These are phyloP conservation scores for Triangularia setosa DNA, from an alignment of 2,329 filamentous ascomycete genomes.

Conservation along the genomic window DNA sequence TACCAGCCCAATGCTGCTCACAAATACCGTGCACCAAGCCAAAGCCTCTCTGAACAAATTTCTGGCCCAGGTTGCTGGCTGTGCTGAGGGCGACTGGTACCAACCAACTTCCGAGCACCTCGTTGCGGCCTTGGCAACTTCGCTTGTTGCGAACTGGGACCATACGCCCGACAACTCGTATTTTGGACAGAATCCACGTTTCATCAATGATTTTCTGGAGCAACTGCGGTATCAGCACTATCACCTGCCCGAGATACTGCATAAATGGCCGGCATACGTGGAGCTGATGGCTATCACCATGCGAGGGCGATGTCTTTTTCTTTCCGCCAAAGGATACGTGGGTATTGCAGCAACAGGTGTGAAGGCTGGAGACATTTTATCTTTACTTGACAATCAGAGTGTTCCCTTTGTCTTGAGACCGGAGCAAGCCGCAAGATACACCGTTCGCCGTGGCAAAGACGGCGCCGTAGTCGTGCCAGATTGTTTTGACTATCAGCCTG, in stretches of 20 bases:
- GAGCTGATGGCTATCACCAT: constrained; percentile 8
- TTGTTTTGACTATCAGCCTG: neutral
- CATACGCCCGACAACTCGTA: constrained; percentile 5
- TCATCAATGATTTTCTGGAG: neutral
- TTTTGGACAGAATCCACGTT: neutral
- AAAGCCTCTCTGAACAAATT: neutral
- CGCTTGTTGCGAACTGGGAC: constrained; percentile 4
- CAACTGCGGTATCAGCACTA: neutral
- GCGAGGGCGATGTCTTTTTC: constrained; percentile 5
- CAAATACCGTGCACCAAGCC: neutral
- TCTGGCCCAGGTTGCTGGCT: neutral
- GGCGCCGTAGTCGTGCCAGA: neutral
- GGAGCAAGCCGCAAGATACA: neutral
- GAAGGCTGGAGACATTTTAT: neutral
- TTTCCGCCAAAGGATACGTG: neutral
- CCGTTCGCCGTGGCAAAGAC: neutral
- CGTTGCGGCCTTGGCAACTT: neutral
- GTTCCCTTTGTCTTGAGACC: neutral
- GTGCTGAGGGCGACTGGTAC: neutral
- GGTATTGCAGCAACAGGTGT: neutral
- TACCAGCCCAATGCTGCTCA: neutral
- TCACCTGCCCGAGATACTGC: constrained; percentile 3
- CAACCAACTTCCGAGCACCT: neutral
- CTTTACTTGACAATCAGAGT: neutral
- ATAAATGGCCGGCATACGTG: constrained; percentile 8